Conservation (phyloP, 495 filamentous ascomycete genomes). For the Rhizodiscina lignyota region DNA sequence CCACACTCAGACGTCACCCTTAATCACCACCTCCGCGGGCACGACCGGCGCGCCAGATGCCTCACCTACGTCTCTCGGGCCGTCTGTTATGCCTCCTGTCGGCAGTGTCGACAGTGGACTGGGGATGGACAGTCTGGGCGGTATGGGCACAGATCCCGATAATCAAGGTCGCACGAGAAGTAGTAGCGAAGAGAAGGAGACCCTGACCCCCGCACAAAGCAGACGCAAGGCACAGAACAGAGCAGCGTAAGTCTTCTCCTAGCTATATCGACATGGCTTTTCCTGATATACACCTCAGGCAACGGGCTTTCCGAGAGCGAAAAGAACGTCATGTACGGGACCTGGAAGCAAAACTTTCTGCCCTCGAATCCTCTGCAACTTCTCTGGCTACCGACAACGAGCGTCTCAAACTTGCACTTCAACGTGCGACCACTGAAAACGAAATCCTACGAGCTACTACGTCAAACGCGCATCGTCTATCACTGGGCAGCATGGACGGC, state of each 20-base stretch:
- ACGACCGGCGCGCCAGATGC: background rate
- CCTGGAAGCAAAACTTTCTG: conserved; percentile 70
- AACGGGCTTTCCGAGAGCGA: conserved; percentile 91
- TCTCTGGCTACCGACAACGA: conserved; percentile 58
- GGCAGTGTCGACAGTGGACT: conserved; percentile 12
- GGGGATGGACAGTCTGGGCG: conserved; percentile 8
- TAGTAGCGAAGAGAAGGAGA: conserved; percentile 46
- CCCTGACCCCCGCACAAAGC: conserved; percentile 60
- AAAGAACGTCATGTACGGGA: conserved; percentile 91
- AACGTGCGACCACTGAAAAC: conserved; percentile 72
- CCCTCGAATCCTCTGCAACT: conserved; percentile 42
- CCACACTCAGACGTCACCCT: background rate
- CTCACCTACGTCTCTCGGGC: background rate
- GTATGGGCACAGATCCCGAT: conserved; percentile 14
- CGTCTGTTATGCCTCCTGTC: no score
- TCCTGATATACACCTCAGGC: conserved; percentile 30
- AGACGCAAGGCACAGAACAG: conserved; percentile 91
- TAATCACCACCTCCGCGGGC: background rate
- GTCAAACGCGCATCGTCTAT: conserved; percentile 5
- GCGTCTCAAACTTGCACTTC: conserved; percentile 64
- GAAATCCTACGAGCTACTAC: conserved; percentile 80
- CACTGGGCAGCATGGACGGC: background rate
- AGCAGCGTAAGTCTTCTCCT: conserved; percentile 59
- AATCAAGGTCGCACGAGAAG: conserved; percentile 10
- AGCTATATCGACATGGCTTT: conserved; percentile 2